These are phyloP conservation scores for Fomitopsis palustris DNA, from an alignment of 1,284 basidiomycete species.

Conservation along the genomic window DNA sequence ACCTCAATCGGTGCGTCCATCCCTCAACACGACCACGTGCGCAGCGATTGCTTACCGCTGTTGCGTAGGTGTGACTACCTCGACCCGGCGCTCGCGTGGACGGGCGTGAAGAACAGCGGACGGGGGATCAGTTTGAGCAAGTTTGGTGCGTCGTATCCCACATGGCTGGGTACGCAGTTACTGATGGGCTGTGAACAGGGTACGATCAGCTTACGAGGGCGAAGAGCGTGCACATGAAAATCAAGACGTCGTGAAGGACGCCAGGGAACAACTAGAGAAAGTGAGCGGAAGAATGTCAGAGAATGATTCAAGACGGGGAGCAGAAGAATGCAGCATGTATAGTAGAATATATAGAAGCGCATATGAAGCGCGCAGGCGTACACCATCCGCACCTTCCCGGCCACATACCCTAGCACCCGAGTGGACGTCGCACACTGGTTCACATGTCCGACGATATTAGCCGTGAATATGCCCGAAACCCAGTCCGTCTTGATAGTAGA, in stretches of 20 bases:
- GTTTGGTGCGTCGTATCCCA: constrained; percentile 58
- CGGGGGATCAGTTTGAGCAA: constrained; percentile 86
- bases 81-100: constrained; percentile 92
- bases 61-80: constrained; percentile 71
- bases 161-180: neutral
- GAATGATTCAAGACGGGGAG: no score
- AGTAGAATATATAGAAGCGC: neutral
- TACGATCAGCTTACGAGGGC: constrained; percentile 77
- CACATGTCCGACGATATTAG: neutral
- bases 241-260: constrained; percentile 38
- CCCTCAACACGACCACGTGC: neutral
- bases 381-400: no score
- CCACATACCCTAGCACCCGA: no score
- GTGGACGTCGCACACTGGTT: neutral
- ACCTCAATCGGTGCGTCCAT: constrained; percentile 67
- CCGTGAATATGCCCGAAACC: neutral
- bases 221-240: constrained; percentile 79
- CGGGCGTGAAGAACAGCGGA: constrained; percentile 91
- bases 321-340: neutral
- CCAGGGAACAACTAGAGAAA: neutral
- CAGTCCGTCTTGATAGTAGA: neutral
- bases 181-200: constrained; percentile 35
- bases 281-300: neutral
- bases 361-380: no score
- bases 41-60: neutral